Evolutionary conservation across 129 eudicot genomes (phyloP), one percentile per base, ranked within the genome.

Genomic region (Helianthus tuberosus): DNA sequence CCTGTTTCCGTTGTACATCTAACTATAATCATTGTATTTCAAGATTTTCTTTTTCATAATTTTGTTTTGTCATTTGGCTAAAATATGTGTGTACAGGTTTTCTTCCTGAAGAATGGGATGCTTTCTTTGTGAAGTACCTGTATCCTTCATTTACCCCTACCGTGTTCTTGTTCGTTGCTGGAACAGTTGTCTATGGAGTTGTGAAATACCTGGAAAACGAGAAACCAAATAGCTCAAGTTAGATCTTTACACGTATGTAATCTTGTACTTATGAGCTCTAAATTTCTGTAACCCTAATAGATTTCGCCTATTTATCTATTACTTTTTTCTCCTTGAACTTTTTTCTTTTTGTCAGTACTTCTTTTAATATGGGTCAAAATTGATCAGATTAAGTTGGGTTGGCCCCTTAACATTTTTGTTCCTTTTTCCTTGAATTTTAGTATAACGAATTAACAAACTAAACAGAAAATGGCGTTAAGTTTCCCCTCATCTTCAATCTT

Each of bases 131-230:
- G 52, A 94, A 90, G 78, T 94, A 84, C 84, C 83, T 94, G 5
- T 94, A 90, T 83, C 96, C 97, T 59, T 78, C 93, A 61, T 94
- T 90, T 72, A 90, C 98, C 20, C 98, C 98, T 35, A 94, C 97
- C 4, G 96, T 90, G 27, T 82, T 86, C 88, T 76, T 94, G 80
- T 94, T 94, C 68, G 91, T 94, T 15, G 97, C 91, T 23, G 98
- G 97, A 79, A 86, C 97, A 50, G 87, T 88, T 65, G 81, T 53
- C 44, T 94, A 94, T 71, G 98, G 98, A 71, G 97, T 85, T 13
- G 47, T 59, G 47, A 94, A 94, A 84, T 90, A 90, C 87, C 83
- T 88, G 69, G 88, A 86, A 81, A 90, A 90, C 23, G 96, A 90
- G 69, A 70, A 79, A 58, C 68, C 80, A 0, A 73, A 86, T 47